Evolutionary conservation across 148 eudicot species (phyloP), one percentile per base, ranked within the genome.

Genomic region (Linanthus parryae): DNA sequence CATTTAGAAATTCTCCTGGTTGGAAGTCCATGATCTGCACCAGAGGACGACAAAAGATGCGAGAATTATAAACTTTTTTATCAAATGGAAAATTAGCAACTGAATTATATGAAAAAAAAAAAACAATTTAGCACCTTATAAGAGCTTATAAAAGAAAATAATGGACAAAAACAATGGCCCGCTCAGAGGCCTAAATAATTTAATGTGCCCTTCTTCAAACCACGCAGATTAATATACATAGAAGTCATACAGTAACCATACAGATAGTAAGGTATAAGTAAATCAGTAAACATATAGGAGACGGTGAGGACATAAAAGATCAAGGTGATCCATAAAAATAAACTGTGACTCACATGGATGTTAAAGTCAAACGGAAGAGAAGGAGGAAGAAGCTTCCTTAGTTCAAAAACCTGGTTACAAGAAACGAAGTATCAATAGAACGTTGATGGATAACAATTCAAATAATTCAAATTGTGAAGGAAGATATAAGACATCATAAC

Each of bases 1-100:
- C 91, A 44, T 92, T 87, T 39, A 92, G 94, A 69, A 75, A 92
- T 71, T 92, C 99, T 40, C 99, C 99, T 17, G 96, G 99, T 74
- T 92, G 90, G 42, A 92, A 92, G 72, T 92, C 99, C 99, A 92
- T 92, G 66, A 92, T 79, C 99, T 87, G 85, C 12, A 41, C 37
- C 1, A 17, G 6, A 29, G 3, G 34, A 46, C 37, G 25, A 56
- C 40, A 33, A 21, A 19, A 26, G 24, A n/a, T n/a, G n/a, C n/a
- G n/a, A n/a, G n/a, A n/a, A n/a, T n/a, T n/a, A n/a, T n/a, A n/a
- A n/a, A n/a, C n/a, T n/a, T n/a, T n/a, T n/a, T n/a, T n/a, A n/a
- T n/a, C n/a, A n/a, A n/a, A 48, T 18, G 14, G 15, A 30, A 64
- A 43, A 53, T 18, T 16, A 50, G 22, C n/a, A 14, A 20, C 45